Evolutionary conservation across 2,329 filamentous ascomycete species (phyloP).

Genomic region (Seiridium cupressi): DNA sequence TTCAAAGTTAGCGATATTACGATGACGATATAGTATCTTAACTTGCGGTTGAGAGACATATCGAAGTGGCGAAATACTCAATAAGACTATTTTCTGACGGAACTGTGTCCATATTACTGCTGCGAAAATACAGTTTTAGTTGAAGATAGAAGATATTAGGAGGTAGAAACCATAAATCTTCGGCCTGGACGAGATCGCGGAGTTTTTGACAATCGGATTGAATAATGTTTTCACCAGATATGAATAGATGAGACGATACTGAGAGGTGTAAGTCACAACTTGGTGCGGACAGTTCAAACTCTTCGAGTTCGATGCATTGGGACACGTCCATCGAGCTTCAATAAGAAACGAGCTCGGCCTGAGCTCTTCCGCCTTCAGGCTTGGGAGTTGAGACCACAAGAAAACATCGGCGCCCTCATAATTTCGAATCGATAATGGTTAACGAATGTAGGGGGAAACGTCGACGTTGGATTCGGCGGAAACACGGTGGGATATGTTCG

Average conservation of each 20-base stretch:
- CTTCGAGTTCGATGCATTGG: slow-evolving; percentile 1
- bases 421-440: too few species aligned
- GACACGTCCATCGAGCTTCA: not conserved
- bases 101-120: not conserved
- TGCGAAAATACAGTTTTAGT: slow-evolving; percentile 1
- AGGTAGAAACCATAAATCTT: slow-evolving; percentile 4
- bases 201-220: not conserved
- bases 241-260: slow-evolving; percentile 6
- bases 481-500: too few species aligned
- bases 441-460: too few species aligned
- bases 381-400: too few species aligned
- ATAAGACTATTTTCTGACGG: not conserved
- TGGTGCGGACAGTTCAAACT: slow-evolving; percentile 3
- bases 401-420: too few species aligned
- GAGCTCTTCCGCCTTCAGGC: too few species aligned
- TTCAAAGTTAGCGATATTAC: slow-evolving; percentile 10
- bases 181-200: slow-evolving; percentile 1
- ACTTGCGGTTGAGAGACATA: slow-evolving; percentile 1
- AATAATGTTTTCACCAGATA: not conserved
- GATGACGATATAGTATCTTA: not conserved
- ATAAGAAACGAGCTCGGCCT: not conserved
- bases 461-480: too few species aligned
- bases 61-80: slow-evolving; percentile 5
- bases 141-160: slow-evolving; percentile 7
- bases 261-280: not conserved